Evolutionary conservation across 768 basidiomycete genomes (phyloP).

Genomic region (Steccherinum ochraceum): DNA sequence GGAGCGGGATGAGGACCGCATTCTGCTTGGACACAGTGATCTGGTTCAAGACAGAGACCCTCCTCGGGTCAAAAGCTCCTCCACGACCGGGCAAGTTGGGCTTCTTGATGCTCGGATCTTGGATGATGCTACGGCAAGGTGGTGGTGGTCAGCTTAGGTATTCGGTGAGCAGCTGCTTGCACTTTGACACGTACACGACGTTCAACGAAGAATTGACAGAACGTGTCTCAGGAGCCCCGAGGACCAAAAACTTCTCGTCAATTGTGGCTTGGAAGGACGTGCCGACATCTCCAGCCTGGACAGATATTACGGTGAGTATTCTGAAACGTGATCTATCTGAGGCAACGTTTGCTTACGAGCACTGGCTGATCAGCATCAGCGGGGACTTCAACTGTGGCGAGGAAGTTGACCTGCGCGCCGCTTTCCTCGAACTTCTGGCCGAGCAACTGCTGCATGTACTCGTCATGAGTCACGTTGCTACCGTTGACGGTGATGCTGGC

Average conservation of each 20-base stretch:
- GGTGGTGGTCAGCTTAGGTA: neutral
- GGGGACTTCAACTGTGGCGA: conserved; percentile 4
- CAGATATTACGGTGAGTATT: neutral
- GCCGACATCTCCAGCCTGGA: conserved; percentile 20
- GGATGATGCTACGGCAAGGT: neutral
- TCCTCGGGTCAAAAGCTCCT: neutral
- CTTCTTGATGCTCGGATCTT: neutral
- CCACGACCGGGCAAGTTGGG: neutral
- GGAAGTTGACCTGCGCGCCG: conserved; percentile 3
- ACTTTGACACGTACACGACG: conserved; percentile 16
- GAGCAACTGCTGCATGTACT: conserved; percentile 33
- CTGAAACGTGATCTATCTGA: no score
- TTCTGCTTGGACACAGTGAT: neutral
- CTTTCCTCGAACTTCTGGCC: conserved; percentile 6
- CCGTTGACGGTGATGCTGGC: conserved; percentile 37
- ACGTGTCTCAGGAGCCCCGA: conserved; percentile 16
- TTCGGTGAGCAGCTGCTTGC: neutral
- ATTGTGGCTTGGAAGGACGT: conserved; percentile 19
- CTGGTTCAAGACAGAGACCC: neutral
- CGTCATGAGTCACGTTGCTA: conserved; percentile 27
- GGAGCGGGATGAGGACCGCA: neutral
- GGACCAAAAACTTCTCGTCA: conserved; percentile 13
- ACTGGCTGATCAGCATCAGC: neutral
- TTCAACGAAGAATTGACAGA: conserved; percentile 21
- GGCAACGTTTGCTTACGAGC: neutral